Base-by-base conservation (phyloP, 257 asterid species). In the Penstemon newberryi region DNA sequence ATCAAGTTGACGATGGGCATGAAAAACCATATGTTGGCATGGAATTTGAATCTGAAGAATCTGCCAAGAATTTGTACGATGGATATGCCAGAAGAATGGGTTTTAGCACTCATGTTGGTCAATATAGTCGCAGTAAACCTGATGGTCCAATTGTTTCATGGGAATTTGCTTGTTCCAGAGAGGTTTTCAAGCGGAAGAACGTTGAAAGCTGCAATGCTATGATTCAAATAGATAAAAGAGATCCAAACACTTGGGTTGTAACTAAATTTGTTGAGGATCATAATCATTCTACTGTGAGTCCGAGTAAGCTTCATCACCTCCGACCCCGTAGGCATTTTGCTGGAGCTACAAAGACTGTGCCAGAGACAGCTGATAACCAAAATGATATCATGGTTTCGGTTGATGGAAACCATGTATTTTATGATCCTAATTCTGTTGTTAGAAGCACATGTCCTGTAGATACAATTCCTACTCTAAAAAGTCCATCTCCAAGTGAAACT, bases 251-350 rank as follows among this genome's bases (percentile, higher is more conserved):
- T 46, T 88, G 96, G 95, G 85, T 82, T 63, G 92, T 88, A 54
- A 81, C 90, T 43, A 86, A 86, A 72, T 91, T 88, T 75, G 88
- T 86, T 46, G 89, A 86, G 81, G 92, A 86, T 54, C 97, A 91
- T 73, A 85, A 77, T 76, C 97, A 91, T 81, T 83, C 92, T 59
- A 68, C 18, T 2, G 77, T 65, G 67, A 69, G 80, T 69, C 88
- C 89, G 43, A 56, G 80, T 79, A 88, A 85, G 75, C 87, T 83
- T 78, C 92, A 86, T 74, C 71, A 79, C 70, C 85, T 85, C 37
- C 81, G 82, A 49, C 86, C 95, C 33, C 84, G 83, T 10, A 80
- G 89, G 75, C 89, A 87, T 74, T 82, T 87, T 61, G 82, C 87
- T 77, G 95, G 92, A 62, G 75, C 87, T 79, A 56, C 81, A 38